Evolutionary conservation across 169 alveolate genomes (phyloP).

Genomic region (Plasmodium adleri): DNA sequence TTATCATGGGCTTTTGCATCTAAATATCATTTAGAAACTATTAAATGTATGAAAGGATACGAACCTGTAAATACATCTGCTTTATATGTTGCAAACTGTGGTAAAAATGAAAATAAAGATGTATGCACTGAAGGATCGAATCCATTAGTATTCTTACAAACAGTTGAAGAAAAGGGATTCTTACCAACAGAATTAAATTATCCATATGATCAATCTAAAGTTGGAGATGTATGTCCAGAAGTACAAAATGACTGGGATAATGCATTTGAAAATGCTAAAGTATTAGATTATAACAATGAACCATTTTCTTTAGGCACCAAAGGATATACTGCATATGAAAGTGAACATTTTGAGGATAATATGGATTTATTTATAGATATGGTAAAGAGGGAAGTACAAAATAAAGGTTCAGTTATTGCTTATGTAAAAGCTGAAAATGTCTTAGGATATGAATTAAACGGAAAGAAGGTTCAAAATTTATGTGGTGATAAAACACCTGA

Average conservation of each 20-base stretch:
- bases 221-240: conserved; percentile 5
- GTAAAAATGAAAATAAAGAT: not conserved
- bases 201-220: not conserved
- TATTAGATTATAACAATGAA: not conserved
- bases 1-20: conserved; percentile 77
- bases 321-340: conserved; percentile 3
- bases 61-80: not conserved
- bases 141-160: not conserved
- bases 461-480: conserved; percentile 42
- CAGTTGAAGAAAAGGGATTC: not conserved
- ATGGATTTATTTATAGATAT: conserved; percentile 33
- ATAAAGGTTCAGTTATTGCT: conserved; percentile 71
- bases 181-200: not conserved
- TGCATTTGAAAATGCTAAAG: not conserved
- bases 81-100: conserved; percentile 5
- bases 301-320: not conserved
- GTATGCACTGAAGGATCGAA: not conserved
- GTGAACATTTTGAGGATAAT: not conserved
- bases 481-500: conserved; percentile 56
- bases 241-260: not conserved
- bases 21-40: conserved; percentile 69
- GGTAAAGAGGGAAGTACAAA: conserved; percentile 27
- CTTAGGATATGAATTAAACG: conserved; percentile 43
- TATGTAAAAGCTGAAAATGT: conserved; percentile 49
- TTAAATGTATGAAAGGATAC: conserved; percentile 30